phyloP scores from a whole-genome alignment of 2,329 filamentous ascomycete species.

The Fusarium penzigii region DNA sequence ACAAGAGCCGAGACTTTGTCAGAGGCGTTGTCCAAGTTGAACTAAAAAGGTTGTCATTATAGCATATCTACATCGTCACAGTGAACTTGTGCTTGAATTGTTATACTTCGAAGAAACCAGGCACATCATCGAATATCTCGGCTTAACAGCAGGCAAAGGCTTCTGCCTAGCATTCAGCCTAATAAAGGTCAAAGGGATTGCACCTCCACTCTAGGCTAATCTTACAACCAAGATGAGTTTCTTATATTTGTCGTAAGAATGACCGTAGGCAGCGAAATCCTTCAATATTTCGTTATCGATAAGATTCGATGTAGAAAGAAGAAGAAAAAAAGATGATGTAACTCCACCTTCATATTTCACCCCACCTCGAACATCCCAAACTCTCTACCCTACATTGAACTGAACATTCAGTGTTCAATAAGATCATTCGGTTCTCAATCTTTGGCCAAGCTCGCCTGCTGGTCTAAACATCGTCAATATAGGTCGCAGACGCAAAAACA shows the following conservation, averaged over 20 bases:
- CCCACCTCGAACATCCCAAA: constrained; percentile 16
- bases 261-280: background rate
- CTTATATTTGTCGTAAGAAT: background rate
- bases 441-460: constrained; percentile 1
- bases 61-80: no score
- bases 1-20: background rate
- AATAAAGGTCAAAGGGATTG: background rate
- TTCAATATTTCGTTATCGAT: constrained; percentile 22
- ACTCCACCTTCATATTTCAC: constrained; percentile 18
- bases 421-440: constrained; percentile 10
- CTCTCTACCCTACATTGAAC: constrained; percentile 3
- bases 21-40: background rate
- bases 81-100: no score
- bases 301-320: constrained; percentile 15
- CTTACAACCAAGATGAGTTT: background rate
- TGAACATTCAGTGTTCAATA: constrained; percentile 6
- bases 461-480: constrained; percentile 33
- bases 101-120: no score
- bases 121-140: no score
- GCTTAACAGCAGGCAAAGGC: no score
- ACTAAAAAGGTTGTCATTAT: no score
- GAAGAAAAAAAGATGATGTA: constrained; percentile 25
- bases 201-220: background rate
- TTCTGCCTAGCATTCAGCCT: background rate
- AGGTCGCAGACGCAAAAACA: constrained; percentile 41